Evolutionary conservation across 441 rosid species (phyloP).

Genomic region (Bocquillonia castaneifolia): DNA sequence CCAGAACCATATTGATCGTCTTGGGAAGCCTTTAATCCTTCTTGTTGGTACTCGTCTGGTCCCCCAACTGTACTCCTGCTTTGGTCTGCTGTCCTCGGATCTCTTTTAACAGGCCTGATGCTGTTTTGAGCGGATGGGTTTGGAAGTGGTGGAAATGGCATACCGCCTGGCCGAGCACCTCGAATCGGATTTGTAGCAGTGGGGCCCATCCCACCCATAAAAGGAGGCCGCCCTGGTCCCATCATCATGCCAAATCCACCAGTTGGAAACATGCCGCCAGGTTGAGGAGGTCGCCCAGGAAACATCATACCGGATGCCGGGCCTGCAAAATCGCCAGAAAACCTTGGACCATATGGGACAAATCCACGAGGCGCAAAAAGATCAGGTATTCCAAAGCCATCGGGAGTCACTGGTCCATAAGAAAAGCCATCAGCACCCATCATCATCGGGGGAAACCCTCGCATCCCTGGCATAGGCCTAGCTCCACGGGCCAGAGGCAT

Average conservation of each 20-base stretch:
- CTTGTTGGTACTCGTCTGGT: conserved; percentile 43
- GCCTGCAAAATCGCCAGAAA: conserved; percentile 80
- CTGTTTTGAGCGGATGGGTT: conserved; percentile 39
- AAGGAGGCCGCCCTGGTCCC: conserved; percentile 80
- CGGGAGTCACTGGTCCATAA: conserved; percentile 59
- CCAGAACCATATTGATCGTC: conserved; percentile 61
- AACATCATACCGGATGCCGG: conserved; percentile 85
- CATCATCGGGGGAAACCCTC: conserved; percentile 80
- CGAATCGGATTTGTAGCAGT: conserved; percentile 41
- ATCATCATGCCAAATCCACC: conserved; percentile 93
- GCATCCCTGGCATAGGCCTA: conserved; percentile 82
- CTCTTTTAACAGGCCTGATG: conserved; percentile 45
- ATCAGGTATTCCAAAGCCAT: conserved; percentile 84
- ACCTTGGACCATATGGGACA: conserved; percentile 81
- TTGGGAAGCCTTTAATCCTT: conserved; percentile 38
- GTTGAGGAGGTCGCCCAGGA: conserved; percentile 89
- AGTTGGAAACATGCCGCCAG: conserved; percentile 61
- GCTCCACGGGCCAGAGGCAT: conserved; percentile 78
- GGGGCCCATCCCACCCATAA: conserved; percentile 79
- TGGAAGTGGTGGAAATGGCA: conserved; percentile 46
- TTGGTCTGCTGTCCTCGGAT: conserved; percentile 43
- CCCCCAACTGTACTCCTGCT: conserved; percentile 36
- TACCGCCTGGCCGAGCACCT: conserved; percentile 55
- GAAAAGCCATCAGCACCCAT: conserved; percentile 80
- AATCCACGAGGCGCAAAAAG: conserved; percentile 74